A percentile compares a stretch with the other conserved stretches of the same genome.
Evolutionary conservation across 139 green algal genomes (phyloP).

Genomic region (Closterium sp.): DNA sequence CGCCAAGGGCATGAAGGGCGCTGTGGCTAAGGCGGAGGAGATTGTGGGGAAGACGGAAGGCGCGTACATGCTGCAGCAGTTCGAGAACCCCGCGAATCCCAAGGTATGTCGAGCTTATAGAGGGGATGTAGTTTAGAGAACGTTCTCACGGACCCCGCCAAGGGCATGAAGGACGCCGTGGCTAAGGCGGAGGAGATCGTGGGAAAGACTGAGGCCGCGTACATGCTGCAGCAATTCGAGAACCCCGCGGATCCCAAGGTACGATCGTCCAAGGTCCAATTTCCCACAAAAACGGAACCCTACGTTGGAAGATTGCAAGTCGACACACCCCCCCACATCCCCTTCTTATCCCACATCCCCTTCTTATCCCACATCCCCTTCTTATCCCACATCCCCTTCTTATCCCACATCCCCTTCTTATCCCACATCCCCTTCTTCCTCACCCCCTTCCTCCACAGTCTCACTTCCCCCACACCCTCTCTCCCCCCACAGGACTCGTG

Average conservation of each 20-base stretch:
- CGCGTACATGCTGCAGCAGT: constrained; percentile 97
- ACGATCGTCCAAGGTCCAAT: too few species aligned
- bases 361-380: not conserved
- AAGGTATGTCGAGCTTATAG: constrained; percentile 43
- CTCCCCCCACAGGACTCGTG: too few species aligned
- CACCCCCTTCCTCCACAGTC: not conserved
- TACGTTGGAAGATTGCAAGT: not conserved
- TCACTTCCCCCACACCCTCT: too few species aligned
- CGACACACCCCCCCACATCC: not conserved
- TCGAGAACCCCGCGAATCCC: constrained; percentile 96
- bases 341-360: not conserved
- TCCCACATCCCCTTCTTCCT: not conserved
- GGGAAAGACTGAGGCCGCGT: constrained; percentile 67
- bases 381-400: not conserved
- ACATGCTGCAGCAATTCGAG: constrained; percentile 97
- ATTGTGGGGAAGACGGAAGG: constrained; percentile 71
- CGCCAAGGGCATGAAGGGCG: constrained; percentile 79
- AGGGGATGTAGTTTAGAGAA: constrained; percentile 45
- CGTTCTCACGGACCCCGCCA: constrained; percentile 63
- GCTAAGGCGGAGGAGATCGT: constrained; percentile 88
- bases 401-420: not conserved
- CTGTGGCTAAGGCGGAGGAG: constrained; percentile 88
- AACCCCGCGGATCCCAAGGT: constrained; percentile 89
- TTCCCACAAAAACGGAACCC: too few species aligned
- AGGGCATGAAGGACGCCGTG: constrained; percentile 37